These are phyloP conservation scores for Phytopythium helicoides DNA, from an alignment of 352 stramenopile species.

Conservation along the genomic window DNA sequence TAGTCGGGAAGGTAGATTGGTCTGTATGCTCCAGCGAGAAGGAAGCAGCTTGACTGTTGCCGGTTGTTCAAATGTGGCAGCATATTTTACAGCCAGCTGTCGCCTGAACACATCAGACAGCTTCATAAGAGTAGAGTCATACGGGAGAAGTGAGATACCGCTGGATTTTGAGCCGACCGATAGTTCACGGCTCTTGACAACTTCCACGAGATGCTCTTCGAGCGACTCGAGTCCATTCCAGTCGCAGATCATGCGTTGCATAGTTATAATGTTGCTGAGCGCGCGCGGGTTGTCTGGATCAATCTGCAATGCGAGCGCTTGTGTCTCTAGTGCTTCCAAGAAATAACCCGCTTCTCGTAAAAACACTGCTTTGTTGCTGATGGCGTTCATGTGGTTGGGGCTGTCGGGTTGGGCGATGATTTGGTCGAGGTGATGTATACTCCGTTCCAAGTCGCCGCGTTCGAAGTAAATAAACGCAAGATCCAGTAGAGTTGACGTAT, in stretches of 20 bases:
- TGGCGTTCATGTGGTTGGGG: constrained; percentile 17
- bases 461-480: constrained; percentile 56
- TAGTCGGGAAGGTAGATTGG: constrained; percentile 23
- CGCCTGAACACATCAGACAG: constrained; percentile 51
- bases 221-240: constrained; percentile 54
- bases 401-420: constrained; percentile 22
- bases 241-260: constrained; percentile 50
- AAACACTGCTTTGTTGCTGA: constrained; percentile 80
- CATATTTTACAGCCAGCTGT: constrained; percentile 31
- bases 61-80: constrained; percentile 29
- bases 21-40: constrained; percentile 5
- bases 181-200: constrained; percentile 19
- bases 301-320: constrained; percentile 38
- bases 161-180: background rate
- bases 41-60: constrained; percentile 30
- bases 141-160: constrained; percentile 47
- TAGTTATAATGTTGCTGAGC: constrained; percentile 49
- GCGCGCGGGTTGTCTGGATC: constrained; percentile 30
- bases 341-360: constrained; percentile 44
- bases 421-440: constrained; percentile 43
- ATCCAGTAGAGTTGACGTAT: constrained; percentile 42
- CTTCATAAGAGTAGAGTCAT: constrained; percentile 62
- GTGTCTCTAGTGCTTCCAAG: constrained; percentile 33
- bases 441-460: constrained; percentile 28
- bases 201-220: constrained; percentile 36